phyloP scores from a whole-genome alignment of 1,139 yeast species.

The Pneumocystis oryctolagi region DNA sequence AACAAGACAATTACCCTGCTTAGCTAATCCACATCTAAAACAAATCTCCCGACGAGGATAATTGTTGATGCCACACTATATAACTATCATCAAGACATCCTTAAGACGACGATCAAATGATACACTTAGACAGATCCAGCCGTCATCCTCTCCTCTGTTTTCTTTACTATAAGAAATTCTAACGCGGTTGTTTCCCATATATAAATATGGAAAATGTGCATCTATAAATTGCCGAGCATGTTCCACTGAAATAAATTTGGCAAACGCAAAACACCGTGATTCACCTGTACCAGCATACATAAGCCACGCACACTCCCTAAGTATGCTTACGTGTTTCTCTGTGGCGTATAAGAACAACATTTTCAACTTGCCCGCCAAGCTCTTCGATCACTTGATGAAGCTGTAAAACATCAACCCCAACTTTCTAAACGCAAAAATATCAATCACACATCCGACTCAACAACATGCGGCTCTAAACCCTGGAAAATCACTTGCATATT shows the following conservation, averaged over 20 bases:
- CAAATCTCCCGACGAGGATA: slow-evolving; percentile 13
- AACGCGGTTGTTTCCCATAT: neutral
- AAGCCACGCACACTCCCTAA: neutral
- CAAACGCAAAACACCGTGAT: neutral
- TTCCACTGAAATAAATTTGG: neutral
- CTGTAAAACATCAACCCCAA: neutral
- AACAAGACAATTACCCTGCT: slow-evolving; percentile 4
- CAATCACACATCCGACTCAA: neutral
- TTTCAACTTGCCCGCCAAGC: neutral
- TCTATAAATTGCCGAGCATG: neutral
- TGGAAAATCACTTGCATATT: neutral
- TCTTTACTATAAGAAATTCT: neutral
- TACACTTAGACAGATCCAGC: neutral
- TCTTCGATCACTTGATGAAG: neutral
- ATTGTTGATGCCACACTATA: slow-evolving; percentile 4
- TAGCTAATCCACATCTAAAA: slow-evolving; percentile 8
- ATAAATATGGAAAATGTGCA: neutral
- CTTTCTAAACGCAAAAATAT: neutral
- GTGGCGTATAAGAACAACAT: neutral
- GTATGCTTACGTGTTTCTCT: neutral
- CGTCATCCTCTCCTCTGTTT: neutral
- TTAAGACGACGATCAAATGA: neutral
- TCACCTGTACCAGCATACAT: neutral
- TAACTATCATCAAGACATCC: neutral
- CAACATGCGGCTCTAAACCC: neutral